Evolutionary conservation across 768 basidiomycete genomes (phyloP), one percentile per base, ranked within the genome.

Genomic region (Phylloporus sp.): DNA sequence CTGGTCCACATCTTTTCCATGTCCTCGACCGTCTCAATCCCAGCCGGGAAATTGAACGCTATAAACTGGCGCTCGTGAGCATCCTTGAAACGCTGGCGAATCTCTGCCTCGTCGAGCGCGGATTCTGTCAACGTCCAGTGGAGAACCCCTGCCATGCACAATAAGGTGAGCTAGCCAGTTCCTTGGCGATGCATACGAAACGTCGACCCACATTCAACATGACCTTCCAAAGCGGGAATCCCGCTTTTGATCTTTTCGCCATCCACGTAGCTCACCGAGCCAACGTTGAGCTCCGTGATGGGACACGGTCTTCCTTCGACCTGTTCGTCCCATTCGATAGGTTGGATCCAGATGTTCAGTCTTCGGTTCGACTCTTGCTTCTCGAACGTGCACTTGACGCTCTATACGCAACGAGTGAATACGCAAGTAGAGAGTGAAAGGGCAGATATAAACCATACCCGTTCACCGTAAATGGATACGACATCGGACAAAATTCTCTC

Each of bases 321-420:
- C 9, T 63, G 65, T n/a, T 65, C 59, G 21, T 62, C 49, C 74
- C 74, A 77, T 14, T 75, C 70, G 3, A 63, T 65, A 15, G 84
- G 87, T 60, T 86, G 77, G 10, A 90, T 77, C 73, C 79, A 90
- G 4, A 86, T 72, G 15, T 78, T 74, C 61, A 91, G 64, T 17
- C 70, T 63, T 15, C 67, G 56, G 1, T 62, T 58, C 2, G 55
- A 53, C 26, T 75, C 71, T 38, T 60, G 58, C 7, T 84, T 83
- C 57, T 87, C 83, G 55, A 83, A 81, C 1, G 76, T 79, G 52
- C 77, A 78, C 54, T 66, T 69, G 26, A 88, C 69, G 37, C 79
- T 78, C 81, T 82, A 49, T 2, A 26, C n/a, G n/a, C n/a, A 0
- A 42, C 2, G 1, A 5, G 24, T 42, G 9, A 54, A 35, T n/a